Evolutionary conservation across 2,329 filamentous ascomycete species (phyloP).

Genomic region (Claviceps maximensis): DNA sequence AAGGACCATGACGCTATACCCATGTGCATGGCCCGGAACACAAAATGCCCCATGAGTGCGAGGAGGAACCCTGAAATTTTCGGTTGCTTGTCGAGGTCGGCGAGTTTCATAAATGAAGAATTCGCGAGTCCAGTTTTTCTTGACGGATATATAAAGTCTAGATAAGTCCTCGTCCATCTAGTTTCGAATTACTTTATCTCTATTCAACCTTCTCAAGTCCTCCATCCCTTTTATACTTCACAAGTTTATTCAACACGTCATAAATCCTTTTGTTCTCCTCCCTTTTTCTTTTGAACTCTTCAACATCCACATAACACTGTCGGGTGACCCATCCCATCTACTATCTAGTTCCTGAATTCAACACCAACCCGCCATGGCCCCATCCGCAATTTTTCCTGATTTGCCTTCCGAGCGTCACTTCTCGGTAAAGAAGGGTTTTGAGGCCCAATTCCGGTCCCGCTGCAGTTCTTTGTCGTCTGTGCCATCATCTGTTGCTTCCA

Average conservation of each 20-base stretch:
- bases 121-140: background rate
- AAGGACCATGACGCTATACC: background rate
- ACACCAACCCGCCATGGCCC: conserved; percentile 20
- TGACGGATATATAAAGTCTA: background rate
- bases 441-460: conserved; percentile 11
- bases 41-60: background rate
- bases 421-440: conserved; percentile 16
- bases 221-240: background rate
- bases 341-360: background rate
- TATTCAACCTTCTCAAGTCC: background rate
- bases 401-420: conserved; percentile 19
- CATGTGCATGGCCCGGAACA: background rate
- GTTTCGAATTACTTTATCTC: background rate
- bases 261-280: background rate
- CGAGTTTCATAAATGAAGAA: background rate
- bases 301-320: background rate
- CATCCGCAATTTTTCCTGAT: conserved; percentile 22
- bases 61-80: background rate
- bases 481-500: conserved; percentile 18
- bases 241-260: background rate
- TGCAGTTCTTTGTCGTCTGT: conserved; percentile 14
- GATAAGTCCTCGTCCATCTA: background rate
- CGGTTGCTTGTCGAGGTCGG: background rate
- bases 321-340: background rate
- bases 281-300: background rate